phyloP scores from a whole-genome alignment of 306 rosid genomes.

The Morella rubra region DNA sequence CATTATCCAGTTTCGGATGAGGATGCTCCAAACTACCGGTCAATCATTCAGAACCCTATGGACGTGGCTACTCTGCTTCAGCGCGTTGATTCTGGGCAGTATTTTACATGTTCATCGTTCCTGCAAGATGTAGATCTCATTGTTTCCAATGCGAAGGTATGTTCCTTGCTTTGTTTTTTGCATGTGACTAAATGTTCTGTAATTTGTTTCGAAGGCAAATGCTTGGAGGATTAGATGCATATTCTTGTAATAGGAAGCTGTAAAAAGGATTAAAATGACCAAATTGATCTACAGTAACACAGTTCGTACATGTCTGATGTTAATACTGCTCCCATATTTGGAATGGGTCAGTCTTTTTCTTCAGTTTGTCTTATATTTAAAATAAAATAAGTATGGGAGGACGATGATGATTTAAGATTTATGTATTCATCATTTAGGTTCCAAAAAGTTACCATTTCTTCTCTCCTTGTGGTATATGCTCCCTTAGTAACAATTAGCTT shows the following conservation, averaged over 20 bases:
- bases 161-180: slow-evolving; percentile 13
- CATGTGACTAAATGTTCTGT: neutral
- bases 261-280: neutral
- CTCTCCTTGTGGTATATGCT: neutral
- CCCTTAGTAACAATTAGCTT: neutral
- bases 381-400: no score
- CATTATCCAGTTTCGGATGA: slow-evolving; percentile 93
- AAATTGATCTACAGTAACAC: neutral
- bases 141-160: slow-evolving; percentile 91
- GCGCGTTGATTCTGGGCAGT: slow-evolving; percentile 87
- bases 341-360: no score
- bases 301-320: neutral
- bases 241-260: neutral
- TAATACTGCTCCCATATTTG: neutral
- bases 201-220: neutral
- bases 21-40: slow-evolving; percentile 95
- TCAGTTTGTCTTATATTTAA: no score
- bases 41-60: slow-evolving; percentile 90
- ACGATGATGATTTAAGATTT: neutral
- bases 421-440: neutral
- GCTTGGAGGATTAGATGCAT: neutral
- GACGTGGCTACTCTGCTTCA: slow-evolving; percentile 84
- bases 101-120: slow-evolving; percentile 70
- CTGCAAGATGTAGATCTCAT: slow-evolving; percentile 85
- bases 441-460: neutral